Base-by-base conservation (phyloP, 805 yeast genomes). In the Monosporozyma yasuniensis region DNA sequence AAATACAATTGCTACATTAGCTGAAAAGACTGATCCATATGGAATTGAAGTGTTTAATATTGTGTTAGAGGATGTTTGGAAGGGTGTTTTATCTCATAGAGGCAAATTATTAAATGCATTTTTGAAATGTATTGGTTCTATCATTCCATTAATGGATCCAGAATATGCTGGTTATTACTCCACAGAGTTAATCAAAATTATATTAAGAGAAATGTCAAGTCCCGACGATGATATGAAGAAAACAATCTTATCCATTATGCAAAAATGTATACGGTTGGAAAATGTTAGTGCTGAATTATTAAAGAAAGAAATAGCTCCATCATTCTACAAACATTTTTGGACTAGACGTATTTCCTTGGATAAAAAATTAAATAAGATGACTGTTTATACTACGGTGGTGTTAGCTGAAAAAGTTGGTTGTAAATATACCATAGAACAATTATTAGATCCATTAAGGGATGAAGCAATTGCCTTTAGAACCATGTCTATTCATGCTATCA, bases 221-320 rank as follows among this genome's bases (percentile, higher is more conserved):
- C 89, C 93, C 0, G 96, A 88, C 60, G 95, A 86, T 53, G 96
- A 89, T 46, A 85, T 90, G 91, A 80, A 79, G 58, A 77, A 77
- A 52, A 77, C 89, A 0, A 84, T 90, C 2, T 65, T 93, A 51
- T 70, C 74, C 28, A 86, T 87, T 7, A 69, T 90, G 28, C 82
- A 77, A 48, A 81, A 77, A 52, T 79, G 93, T 56, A 79, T 87
- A 12, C 66, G 77, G 1, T 72, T 85, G 1, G 81, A 77, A 11
- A 79, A 79, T 11, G 72, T 87, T 12, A 74, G 81, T 11, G 66
- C 73, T 4, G 66, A 65, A 23, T 79, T 77, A 53, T 61, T 83
- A 23, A 68, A 71, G 42, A 73, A 71, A 6, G 78, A 79, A 21
- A 73, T 85, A 1, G 64, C 80, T 3, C 77, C 79, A 0, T 76